Base-by-base conservation (phyloP, 169 alveolate species). In the Plasmodium gonderi region DNA sequence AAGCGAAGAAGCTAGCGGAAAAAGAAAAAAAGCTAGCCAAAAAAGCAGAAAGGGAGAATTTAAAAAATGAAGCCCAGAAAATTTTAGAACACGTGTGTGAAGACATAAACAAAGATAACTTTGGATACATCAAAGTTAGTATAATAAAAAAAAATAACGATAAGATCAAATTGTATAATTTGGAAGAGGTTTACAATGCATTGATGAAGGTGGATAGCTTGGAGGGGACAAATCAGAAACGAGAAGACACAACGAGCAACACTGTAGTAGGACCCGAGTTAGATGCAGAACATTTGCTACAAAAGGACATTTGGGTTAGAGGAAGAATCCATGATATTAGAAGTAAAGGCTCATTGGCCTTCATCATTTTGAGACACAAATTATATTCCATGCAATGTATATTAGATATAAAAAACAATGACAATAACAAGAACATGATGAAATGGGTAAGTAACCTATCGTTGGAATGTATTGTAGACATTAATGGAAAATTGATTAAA, bases 381-480 rank as follows among this genome's bases (percentile, higher is more conserved):
- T 68, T 94, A 26, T 95, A 95, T 64, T 90, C 97, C 29, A 75
- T 96, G 23, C 98, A 96, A 80, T 92, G 97, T 85, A 96, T 96
- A 38, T 91, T 96, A 67, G 98, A 96, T 80, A 94, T 96, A 8
- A 95, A 96, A 54, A 80, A 91, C 65, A 94, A 80, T 33, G 72
- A 92, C 67, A 93, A 93, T 68, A 83, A 97, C 26, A 96, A 96
- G 95, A 97, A 96, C 67, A 95, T 96, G 99, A 94, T 98, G 72
- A 97, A 98, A 65, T 98, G 97, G 96, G 94, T 97, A 20, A 82
- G 40, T 42, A 91, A 95, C 49, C 89, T 95, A 51, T 76, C 97
- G 7, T 65, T 78, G 38, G 99, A 99, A 97, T 98, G 99, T 12
- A 95, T 98, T 38, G 98, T 99, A 20, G 99, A 98, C 85, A 95